These are phyloP conservation scores for Pyronema omphalodes DNA, from an alignment of 495 filamentous ascomycete species.

Conservation along the genomic window DNA sequence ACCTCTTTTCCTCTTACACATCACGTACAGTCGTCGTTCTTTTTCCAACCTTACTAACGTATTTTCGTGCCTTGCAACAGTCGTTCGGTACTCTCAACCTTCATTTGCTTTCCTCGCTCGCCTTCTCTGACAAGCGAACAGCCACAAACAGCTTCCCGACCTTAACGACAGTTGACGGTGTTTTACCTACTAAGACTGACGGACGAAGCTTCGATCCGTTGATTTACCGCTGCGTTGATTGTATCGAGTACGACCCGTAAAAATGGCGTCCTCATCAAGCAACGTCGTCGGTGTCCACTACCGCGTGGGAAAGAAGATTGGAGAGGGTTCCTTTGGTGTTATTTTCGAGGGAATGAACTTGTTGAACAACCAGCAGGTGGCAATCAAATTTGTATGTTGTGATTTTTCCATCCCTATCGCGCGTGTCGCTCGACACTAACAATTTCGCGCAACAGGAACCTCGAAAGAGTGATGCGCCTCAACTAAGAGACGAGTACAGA, in stretches of 20 bases:
- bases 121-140: neutral
- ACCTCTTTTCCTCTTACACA: neutral
- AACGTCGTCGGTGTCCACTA: slow-evolving; percentile 99
- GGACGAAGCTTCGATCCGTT: neutral
- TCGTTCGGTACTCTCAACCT: neutral
- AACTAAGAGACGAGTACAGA: slow-evolving; percentile 94
- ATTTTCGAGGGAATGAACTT: slow-evolving; percentile 98
- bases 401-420: neutral
- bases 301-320: slow-evolving; percentile 97
- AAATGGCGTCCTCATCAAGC: slow-evolving; percentile 83
- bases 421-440: neutral
- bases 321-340: slow-evolving; percentile 95
- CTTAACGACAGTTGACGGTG: neutral
- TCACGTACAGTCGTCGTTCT: neutral
- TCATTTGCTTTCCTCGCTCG: neutral
- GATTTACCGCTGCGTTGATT: neutral
- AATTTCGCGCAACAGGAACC: slow-evolving; percentile 50
- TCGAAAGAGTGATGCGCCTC: slow-evolving; percentile 93
- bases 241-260: slow-evolving; percentile 7
- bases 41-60: slow-evolving; percentile 1
- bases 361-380: slow-evolving; percentile 96
- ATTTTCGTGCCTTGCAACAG: neutral
- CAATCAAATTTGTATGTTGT: slow-evolving; percentile 90
- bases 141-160: neutral
- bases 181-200: neutral